Evolutionary conservation across 805 yeast species (phyloP).

Genomic region (Candida argentea): DNA sequence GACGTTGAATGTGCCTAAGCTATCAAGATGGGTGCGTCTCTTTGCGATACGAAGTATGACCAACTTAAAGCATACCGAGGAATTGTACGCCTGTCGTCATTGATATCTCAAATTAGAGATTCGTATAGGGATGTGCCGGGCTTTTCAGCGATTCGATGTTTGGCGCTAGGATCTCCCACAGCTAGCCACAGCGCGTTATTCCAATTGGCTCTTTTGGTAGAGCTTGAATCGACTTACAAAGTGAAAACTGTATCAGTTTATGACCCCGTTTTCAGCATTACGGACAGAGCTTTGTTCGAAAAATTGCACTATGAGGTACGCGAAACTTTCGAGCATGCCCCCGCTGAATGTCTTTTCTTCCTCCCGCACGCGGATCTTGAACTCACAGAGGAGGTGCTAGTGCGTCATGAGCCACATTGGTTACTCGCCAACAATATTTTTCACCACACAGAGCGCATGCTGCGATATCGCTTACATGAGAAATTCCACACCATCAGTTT

Average conservation of each 20-base stretch:
- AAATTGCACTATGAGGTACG: slow-evolving; percentile 8
- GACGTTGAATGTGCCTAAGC: too few relatives aligned
- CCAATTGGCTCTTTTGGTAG: slow-evolving; percentile 53
- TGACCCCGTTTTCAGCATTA: slow-evolving; percentile 52
- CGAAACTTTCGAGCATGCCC: slow-evolving; percentile 6
- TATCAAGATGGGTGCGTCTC: too few relatives aligned
- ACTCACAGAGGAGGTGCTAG: slow-evolving; percentile 34
- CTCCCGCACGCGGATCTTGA: slow-evolving; percentile 70
- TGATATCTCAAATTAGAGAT: slow-evolving; percentile 1
- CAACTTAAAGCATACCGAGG: neutral
- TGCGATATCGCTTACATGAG: slow-evolving; percentile 29
- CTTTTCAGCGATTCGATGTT: slow-evolving; percentile 39
- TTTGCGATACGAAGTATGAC: neutral
- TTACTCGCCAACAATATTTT: slow-evolving; percentile 43
- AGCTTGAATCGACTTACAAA: slow-evolving; percentile 19
- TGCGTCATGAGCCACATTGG: slow-evolving; percentile 21
- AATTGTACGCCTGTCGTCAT: slow-evolving; percentile 1
- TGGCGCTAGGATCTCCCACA: slow-evolving; percentile 63
- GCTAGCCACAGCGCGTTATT: slow-evolving; percentile 50
- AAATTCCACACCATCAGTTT: slow-evolving; percentile 37
- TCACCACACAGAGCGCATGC: slow-evolving; percentile 44
- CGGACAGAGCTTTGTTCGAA: slow-evolving; percentile 29
- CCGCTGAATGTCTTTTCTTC: slow-evolving; percentile 34
- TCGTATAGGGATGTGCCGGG: neutral
- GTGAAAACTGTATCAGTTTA: slow-evolving; percentile 33